Conservation (phyloP, 169 alveolate genomes). For the Babesia bigemina region DNA sequence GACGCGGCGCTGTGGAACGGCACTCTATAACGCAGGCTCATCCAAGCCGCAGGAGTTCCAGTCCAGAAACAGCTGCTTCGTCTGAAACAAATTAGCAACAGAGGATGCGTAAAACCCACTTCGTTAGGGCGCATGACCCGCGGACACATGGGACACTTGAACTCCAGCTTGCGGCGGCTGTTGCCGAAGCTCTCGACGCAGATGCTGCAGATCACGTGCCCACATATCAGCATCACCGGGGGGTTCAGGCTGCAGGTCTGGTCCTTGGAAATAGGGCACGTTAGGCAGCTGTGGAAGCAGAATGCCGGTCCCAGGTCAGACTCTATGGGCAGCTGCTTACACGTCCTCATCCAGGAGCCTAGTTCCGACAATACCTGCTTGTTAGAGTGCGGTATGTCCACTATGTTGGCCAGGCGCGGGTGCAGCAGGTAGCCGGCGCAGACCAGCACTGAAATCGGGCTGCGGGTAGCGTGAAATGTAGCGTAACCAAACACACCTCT, state of each 20-base stretch:
- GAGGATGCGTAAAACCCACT: conserved; percentile 12
- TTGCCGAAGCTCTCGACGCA: conserved; percentile 60
- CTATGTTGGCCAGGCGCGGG: conserved; percentile 50
- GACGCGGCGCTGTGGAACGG: too few species aligned
- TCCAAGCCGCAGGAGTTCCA: conserved; percentile 50
- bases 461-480: background rate
- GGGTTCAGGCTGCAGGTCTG: conserved; percentile 66
- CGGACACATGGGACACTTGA: conserved; percentile 74
- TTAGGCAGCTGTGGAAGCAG: conserved; percentile 71
- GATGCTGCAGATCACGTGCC: conserved; percentile 67
- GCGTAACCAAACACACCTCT: conserved; percentile 31
- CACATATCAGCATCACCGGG: conserved; percentile 71
- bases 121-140: conserved; percentile 37
- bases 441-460: conserved; percentile 59
- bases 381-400: conserved; percentile 5
- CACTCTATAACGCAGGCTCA: background rate
- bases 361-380: conserved; percentile 45
- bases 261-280: conserved; percentile 75
- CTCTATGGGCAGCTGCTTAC: conserved; percentile 68
- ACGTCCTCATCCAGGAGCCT: conserved; percentile 47
- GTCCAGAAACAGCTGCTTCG: conserved; percentile 52
- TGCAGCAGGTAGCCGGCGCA: conserved; percentile 65
- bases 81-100: conserved; percentile 1
- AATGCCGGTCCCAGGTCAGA: conserved; percentile 72
- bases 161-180: conserved; percentile 43